A percentile compares a stretch with the other conserved stretches of the same genome.
These are phyloP conservation scores for Vachellia collinsii DNA, from an alignment of 306 rosid species.

Conservation along the genomic window DNA sequence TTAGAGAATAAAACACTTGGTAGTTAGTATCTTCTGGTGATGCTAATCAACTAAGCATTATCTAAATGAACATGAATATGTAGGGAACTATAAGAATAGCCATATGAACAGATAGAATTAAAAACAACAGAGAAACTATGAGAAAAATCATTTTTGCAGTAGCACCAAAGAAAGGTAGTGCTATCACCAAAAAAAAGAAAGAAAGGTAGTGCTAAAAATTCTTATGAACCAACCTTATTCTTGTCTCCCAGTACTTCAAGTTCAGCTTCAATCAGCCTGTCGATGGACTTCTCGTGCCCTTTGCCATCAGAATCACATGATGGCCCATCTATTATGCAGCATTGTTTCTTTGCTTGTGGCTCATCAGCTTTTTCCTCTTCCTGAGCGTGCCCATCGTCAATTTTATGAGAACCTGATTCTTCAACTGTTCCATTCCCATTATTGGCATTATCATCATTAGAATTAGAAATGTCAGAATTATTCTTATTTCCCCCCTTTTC, in stretches of 20 bases:
- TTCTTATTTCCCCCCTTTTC: conserved; percentile 50
- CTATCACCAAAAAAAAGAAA: conserved; percentile 14
- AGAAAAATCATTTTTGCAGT: conserved; percentile 7
- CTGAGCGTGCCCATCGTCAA: conserved; percentile 37
- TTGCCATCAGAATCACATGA: conserved; percentile 42
- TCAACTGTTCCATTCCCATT: conserved; percentile 40
- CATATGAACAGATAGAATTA: conserved; percentile 23
- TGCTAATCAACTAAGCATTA: conserved; percentile 9
- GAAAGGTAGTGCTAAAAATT: background rate
- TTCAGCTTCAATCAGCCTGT: conserved; percentile 83
- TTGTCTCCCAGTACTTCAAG: conserved; percentile 75
- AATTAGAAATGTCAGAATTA: conserved; percentile 37
- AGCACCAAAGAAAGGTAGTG: conserved; percentile 3
- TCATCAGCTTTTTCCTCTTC: conserved; percentile 51
- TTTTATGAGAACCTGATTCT: conserved; percentile 46
- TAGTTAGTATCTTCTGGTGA: background rate
- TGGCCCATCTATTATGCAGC: conserved; percentile 53
- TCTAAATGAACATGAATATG: conserved; percentile 1
- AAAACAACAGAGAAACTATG: conserved; percentile 1
- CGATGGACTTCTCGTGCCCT: conserved; percentile 70
- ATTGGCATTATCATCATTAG: conserved; percentile 34
- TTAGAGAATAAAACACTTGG: background rate
- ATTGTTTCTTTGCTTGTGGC: conserved; percentile 63
- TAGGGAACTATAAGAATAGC: conserved; percentile 21
- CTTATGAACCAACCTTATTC: conserved; percentile 64